phyloP scores from a whole-genome alignment of 2,329 filamentous ascomycete genomes.

The Venturia effusa region DNA sequence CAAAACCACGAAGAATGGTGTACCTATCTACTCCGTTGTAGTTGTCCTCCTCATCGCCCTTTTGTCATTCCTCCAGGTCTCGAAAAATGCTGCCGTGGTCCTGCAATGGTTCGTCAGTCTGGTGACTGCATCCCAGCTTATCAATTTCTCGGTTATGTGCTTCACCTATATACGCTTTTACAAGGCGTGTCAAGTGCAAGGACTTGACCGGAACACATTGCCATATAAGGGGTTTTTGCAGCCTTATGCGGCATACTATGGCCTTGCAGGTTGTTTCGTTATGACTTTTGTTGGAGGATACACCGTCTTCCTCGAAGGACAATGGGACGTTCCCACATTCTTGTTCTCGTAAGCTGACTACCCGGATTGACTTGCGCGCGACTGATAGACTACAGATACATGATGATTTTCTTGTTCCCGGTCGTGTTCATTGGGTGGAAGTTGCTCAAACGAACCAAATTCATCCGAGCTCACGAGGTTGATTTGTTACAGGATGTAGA shows the following conservation, averaged over 20 bases:
- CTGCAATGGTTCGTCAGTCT: slow-evolving; percentile 52
- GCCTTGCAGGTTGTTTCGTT: slow-evolving; percentile 49
- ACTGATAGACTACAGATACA: slow-evolving; percentile 38
- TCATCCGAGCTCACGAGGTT: slow-evolving; percentile 45
- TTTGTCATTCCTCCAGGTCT: slow-evolving; percentile 64
- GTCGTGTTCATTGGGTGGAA: slow-evolving; percentile 63
- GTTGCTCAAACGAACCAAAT: slow-evolving; percentile 51
- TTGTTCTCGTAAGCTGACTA: slow-evolving; percentile 49
- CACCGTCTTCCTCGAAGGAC: slow-evolving; percentile 58
- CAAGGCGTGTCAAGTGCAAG: slow-evolving; percentile 58
- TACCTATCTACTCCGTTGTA: slow-evolving; percentile 63
- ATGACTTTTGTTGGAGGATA: slow-evolving; percentile 72
- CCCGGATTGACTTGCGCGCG: no score
- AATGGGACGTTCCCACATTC: slow-evolving; percentile 60
- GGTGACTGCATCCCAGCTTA: slow-evolving; percentile 31
- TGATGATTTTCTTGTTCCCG: slow-evolving; percentile 62
- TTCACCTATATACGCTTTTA: slow-evolving; percentile 63
- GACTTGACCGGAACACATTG: slow-evolving; percentile 54
- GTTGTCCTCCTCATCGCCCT: slow-evolving; percentile 57
- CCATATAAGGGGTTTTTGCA: slow-evolving; percentile 60
- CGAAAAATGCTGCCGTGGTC: slow-evolving; percentile 53
- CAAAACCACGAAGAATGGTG: slow-evolving; percentile 49
- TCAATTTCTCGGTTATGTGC: slow-evolving; percentile 61
- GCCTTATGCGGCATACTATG: slow-evolving; percentile 62
- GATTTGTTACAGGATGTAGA: slow-evolving; percentile 53